Evolutionary conservation across 2,329 filamentous ascomycete species (phyloP), one percentile per base, ranked within the genome.

Genomic region (Hypoxylon sp.): DNA sequence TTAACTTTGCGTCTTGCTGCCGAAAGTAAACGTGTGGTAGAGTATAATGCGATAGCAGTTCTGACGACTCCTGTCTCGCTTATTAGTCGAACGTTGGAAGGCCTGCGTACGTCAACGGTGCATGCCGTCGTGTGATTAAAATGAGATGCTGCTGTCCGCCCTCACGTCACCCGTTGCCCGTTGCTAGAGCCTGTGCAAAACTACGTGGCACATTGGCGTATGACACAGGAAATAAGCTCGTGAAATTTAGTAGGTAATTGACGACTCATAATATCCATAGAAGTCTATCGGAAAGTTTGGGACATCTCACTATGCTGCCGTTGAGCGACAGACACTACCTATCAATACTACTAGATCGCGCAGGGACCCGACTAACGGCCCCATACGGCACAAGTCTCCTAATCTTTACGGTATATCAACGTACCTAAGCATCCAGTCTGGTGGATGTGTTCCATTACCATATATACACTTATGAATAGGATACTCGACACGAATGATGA

Each of bases 101-200:
- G 23, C 48, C 52, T 37, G 31, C 56, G 51, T 50, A 47, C 25
- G 48, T 51, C 56, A 48, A 56, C 32, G 26, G 37, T 38, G 31
- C 52, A 57, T 41, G 31, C 30, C 31, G 42, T 13, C 40, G 53
- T 54, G 20, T 31, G 34, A 54, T 45, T 12, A 12, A n/a, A 27
- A 12, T 23, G 23, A 8, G 32, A 32, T 30, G 15, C 19, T 23
- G 25, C 9, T 41, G 35, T 36, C 30, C 17, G 41, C 34, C 7
- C 23, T 30, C 25, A 19, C 13, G 27, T n/a, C n/a, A n/a, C n/a
- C n/a, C n/a, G n/a, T n/a, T n/a, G n/a, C n/a, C n/a, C n/a, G n/a
- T n/a, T n/a, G n/a, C n/a, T n/a, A n/a, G n/a, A n/a, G n/a, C n/a
- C n/a, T n/a, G n/a, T n/a, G n/a, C n/a, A 43, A 40, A 27, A 25